Percentiles rank a stretch among this genome's conserved stretches.
Conservation (phyloP, 768 basidiomycete species). For the Hysterangium stoloniferum region DNA sequence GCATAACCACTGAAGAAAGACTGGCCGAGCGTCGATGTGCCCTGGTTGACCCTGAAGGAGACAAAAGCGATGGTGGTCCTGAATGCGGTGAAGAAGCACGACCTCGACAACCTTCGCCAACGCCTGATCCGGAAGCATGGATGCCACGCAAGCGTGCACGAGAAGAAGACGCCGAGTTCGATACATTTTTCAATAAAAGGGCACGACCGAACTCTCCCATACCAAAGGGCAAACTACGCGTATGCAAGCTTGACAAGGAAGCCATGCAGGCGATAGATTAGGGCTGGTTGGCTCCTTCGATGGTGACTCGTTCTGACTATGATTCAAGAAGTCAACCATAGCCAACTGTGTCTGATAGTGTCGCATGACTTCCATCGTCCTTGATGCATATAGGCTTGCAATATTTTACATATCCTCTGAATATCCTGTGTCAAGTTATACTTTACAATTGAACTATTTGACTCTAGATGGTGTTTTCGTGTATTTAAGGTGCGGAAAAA, state of each 20-base stretch:
- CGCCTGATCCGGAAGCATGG: slow-evolving; percentile 1
- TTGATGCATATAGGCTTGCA: too few relatives aligned
- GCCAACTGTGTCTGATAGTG: too few relatives aligned
- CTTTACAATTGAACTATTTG: too few relatives aligned
- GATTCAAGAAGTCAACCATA: too few relatives aligned
- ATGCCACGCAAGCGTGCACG: slow-evolving; percentile 1
- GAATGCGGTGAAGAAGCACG: neutral
- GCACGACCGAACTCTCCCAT: neutral
- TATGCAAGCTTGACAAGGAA: slow-evolving; percentile 1
- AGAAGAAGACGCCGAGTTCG: neutral
- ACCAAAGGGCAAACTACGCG: neutral
- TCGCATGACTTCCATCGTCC: too few relatives aligned
- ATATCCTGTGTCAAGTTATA: too few relatives aligned
- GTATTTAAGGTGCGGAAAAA: too few relatives aligned
- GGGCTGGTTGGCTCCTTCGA: too few relatives aligned
- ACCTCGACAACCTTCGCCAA: neutral
- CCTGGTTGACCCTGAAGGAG: neutral
- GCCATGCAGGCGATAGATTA: slow-evolving; percentile 5
- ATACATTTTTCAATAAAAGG: neutral
- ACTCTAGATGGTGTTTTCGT: too few relatives aligned
- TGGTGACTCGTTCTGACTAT: too few relatives aligned
- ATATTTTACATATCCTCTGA: too few relatives aligned
- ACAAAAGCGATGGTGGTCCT: neutral
- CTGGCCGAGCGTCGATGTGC: neutral
- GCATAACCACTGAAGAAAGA: neutral